Percentiles rank a stretch among this genome's conserved stretches.
Conservation (phyloP, 1,139 yeast genomes). For the Candida labiduridarum region DNA sequence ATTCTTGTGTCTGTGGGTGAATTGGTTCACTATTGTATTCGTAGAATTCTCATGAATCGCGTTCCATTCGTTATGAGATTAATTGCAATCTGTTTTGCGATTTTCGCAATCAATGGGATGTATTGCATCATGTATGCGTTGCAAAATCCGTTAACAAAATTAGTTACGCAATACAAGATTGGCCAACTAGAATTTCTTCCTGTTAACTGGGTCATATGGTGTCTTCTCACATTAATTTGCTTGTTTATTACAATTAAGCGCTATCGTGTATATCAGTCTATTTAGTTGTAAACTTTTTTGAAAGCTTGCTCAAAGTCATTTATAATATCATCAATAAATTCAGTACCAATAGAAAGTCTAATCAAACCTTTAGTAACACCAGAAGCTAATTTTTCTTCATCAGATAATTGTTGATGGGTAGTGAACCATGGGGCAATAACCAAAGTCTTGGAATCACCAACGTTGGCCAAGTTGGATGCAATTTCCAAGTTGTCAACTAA, state of each 20-base stretch:
- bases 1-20: not conserved
- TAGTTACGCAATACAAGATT: conserved; percentile 6
- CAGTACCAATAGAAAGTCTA: conserved; percentile 89
- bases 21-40: not conserved
- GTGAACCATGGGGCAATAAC: conserved; percentile 96
- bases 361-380: conserved; percentile 89
- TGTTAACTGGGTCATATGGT: conserved; percentile 7
- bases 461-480: conserved; percentile 92
- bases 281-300: conserved; percentile 43
- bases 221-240: conserved; percentile 4
- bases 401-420: conserved; percentile 87
- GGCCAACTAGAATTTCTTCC: conserved; percentile 7
- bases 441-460: conserved; percentile 93
- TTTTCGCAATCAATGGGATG: conserved; percentile 3
- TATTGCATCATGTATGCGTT: conserved; percentile 4
- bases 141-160: not conserved
- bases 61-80: not conserved
- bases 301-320: conserved; percentile 86
- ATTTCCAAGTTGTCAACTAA: conserved; percentile 82
- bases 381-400: conserved; percentile 75
- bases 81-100: not conserved
- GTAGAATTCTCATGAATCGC: not conserved
- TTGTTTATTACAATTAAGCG: conserved; percentile 2
- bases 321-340: conserved; percentile 84
- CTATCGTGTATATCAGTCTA: conserved; percentile 6